A percentile compares a stretch with the other conserved stretches of the same genome.
These are phyloP conservation scores for Microsporum canis DNA, from an alignment of 2,329 filamentous ascomycete genomes.

Conservation along the genomic window DNA sequence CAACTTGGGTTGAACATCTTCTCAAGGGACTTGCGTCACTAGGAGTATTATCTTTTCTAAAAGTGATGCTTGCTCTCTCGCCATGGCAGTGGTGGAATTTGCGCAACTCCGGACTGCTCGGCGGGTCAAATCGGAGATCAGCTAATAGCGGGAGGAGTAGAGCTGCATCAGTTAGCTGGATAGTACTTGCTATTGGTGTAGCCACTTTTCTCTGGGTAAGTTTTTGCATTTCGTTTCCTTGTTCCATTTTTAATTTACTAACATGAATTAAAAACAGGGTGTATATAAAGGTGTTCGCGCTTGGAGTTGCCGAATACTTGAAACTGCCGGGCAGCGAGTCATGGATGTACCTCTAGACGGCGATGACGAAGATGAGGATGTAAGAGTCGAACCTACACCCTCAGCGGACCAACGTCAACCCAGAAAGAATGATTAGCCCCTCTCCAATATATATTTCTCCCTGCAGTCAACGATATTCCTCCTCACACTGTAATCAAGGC, in stretches of 20 bases:
- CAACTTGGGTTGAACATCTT: slow-evolving; percentile 71
- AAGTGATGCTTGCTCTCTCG: slow-evolving; percentile 61
- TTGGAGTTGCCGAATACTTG: slow-evolving; percentile 60
- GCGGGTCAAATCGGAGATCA: slow-evolving; percentile 38
- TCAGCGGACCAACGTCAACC: slow-evolving; percentile 3
- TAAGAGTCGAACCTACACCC: not conserved
- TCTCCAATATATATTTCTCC: not conserved
- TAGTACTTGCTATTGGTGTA: slow-evolving; percentile 68
- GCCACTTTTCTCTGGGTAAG: slow-evolving; percentile 65
- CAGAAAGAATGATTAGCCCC: slow-evolving; percentile 21
- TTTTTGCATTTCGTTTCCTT: not conserved
- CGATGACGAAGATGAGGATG: slow-evolving; percentile 44
- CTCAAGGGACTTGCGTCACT: slow-evolving; percentile 82
- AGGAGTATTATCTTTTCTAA: slow-evolving; percentile 73
- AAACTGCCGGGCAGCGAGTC: slow-evolving; percentile 66
- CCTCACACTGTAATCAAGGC: not conserved
- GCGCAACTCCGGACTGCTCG: slow-evolving; percentile 48
- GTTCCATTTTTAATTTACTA: not conserved
- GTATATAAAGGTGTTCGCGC: slow-evolving; percentile 72
- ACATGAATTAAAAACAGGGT: slow-evolving; percentile 38
- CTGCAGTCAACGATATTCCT: not conserved
- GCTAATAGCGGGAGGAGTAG: slow-evolving; percentile 62
- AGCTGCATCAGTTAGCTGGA: slow-evolving; percentile 65
- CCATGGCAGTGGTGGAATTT: slow-evolving; percentile 70
- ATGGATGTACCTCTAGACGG: slow-evolving; percentile 55